A percentile compares a stretch with the other conserved stretches of the same genome.
These are phyloP conservation scores for Cystobasidium slooffiae DNA, from an alignment of 1,284 basidiomycete genomes.

Conservation along the genomic window DNA sequence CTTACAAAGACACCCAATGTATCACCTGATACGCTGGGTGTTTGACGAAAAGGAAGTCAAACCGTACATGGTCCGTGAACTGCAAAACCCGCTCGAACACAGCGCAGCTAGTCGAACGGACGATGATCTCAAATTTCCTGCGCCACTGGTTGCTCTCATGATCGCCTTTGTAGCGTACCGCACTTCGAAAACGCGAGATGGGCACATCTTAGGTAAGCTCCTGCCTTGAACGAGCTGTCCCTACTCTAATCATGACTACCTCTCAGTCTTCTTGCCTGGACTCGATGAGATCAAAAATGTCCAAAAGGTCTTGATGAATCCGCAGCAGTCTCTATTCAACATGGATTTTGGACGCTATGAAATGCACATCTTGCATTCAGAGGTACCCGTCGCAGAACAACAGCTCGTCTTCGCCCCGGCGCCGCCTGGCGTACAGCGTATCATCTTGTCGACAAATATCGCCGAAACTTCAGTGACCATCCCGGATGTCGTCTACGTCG, in stretches of 20 bases:
- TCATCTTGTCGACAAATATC: conserved; percentile 88
- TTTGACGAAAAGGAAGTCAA: conserved; percentile 74
- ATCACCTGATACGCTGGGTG: conserved; percentile 66
- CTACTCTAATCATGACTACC: neutral
- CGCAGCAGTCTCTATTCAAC: conserved; percentile 64
- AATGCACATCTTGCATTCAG: conserved; percentile 89
- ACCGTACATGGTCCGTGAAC: conserved; percentile 76
- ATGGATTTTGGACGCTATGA: conserved; percentile 66
- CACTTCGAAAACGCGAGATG: conserved; percentile 81
- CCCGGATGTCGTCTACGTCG: conserved; percentile 77
- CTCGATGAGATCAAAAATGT: conserved; percentile 91
- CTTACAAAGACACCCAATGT: conserved; percentile 61
- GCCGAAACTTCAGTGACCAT: conserved; percentile 92
- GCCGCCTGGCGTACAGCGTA: conserved; percentile 67
- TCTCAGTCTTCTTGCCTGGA: conserved; percentile 82
- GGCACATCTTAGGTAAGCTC: conserved; percentile 34
- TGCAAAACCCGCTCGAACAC: conserved; percentile 58
- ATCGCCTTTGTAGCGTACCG: conserved; percentile 76
- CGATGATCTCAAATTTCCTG: conserved; percentile 72
- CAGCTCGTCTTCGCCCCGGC: conserved; percentile 82
- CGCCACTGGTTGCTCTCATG: conserved; percentile 78
- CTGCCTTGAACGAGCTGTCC: conserved; percentile 31
- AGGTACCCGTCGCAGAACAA: conserved; percentile 86
- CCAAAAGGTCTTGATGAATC: conserved; percentile 68
- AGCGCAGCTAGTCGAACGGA: conserved; percentile 47